Base-by-base conservation (phyloP, 305 asterid genomes). In the Stenogyne calaminthoides region DNA sequence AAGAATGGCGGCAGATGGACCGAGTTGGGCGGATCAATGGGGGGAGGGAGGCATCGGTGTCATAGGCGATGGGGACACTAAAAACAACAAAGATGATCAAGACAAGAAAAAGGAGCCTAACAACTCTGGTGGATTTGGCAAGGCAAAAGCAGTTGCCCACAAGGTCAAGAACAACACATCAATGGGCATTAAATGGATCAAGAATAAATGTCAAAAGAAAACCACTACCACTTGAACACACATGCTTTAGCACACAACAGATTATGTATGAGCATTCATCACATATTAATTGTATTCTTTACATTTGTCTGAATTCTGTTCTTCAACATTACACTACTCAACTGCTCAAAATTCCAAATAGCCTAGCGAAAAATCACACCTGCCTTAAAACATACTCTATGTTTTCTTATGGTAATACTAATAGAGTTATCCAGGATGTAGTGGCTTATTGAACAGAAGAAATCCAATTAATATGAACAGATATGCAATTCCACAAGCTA, bases 11-110 rank as follows among this genome's bases (percentile, higher is more conserved):
- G 59, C 75, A 0, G 96, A 89, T 12, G 96, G 82, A 29, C 87
- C 90, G 6, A 89, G 96, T 80, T 93, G 97, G 98, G 97, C 96
- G 32, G 98, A 93, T 87, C 96, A 89, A 77, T 91, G 98, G 97
- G 96, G 96, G 0, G 86, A 88, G 20, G 95, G 98, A 64, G 98
- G 98, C 0, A 73, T 93, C 63, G 97, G 96, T 57, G 91, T 84
- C 8, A 81, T 89, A 15, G 56, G 55, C 40, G 85, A 76, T 3
- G 86, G 86, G 11, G 70, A 71, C 51, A 25, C 74, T 4, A 80
- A 81, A 20, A 84, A 2, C 36, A 32, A 32, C 36, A 32, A 82
- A 76, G 92, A 87, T 2, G 70, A 11, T 5, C 81, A 27, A 3
- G 75, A 47, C 0, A 79, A 73, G 34, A 89, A 91, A 84, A 87